These are phyloP conservation scores for Yamadazyma jaroonii DNA, from an alignment of 1,139 yeast species.

Conservation along the genomic window DNA sequence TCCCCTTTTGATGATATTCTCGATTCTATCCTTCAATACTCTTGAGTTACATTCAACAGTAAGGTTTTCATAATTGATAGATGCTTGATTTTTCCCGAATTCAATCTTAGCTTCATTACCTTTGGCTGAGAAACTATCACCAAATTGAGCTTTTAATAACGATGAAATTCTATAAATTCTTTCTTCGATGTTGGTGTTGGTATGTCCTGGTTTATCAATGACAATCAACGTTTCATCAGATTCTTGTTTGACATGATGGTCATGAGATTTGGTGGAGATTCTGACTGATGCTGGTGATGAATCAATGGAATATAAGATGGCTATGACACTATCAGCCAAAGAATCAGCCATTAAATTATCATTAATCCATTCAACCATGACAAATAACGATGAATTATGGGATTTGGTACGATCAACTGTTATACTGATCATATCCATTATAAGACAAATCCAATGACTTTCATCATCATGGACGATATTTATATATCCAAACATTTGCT, in stretches of 20 bases:
- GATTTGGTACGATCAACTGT: slow-evolving; percentile 44
- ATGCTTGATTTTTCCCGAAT: slow-evolving; percentile 76
- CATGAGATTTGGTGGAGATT: slow-evolving; percentile 60
- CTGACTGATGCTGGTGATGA: slow-evolving; percentile 95
- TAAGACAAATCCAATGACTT: slow-evolving; percentile 50
- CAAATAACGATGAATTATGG: slow-evolving; percentile 35
- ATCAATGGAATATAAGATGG: slow-evolving; percentile 86
- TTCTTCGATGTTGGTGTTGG: slow-evolving; percentile 41
- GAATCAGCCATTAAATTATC: slow-evolving; percentile 83
- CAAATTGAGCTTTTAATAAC: slow-evolving; percentile 81
- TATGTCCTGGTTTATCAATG: slow-evolving; percentile 23
- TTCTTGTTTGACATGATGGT: slow-evolving; percentile 28
- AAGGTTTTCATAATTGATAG: slow-evolving; percentile 60
- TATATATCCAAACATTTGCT: slow-evolving; percentile 92
- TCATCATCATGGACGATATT: slow-evolving; percentile 63
- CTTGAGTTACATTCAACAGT: slow-evolving; percentile 74
- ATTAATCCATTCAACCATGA: slow-evolving; percentile 86
- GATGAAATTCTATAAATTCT: slow-evolving; percentile 63
- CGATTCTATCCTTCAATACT: slow-evolving; percentile 78
- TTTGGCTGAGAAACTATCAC: slow-evolving; percentile 56
- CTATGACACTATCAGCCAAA: slow-evolving; percentile 90
- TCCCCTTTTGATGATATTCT: slow-evolving; percentile 76
- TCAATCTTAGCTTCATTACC: slow-evolving; percentile 51
- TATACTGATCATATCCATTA: slow-evolving; percentile 45
- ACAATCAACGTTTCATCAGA: slow-evolving; percentile 7